These are phyloP conservation scores for Lactarius sanguifluus DNA, from an alignment of 768 basidiomycete species.

Conservation along the genomic window DNA sequence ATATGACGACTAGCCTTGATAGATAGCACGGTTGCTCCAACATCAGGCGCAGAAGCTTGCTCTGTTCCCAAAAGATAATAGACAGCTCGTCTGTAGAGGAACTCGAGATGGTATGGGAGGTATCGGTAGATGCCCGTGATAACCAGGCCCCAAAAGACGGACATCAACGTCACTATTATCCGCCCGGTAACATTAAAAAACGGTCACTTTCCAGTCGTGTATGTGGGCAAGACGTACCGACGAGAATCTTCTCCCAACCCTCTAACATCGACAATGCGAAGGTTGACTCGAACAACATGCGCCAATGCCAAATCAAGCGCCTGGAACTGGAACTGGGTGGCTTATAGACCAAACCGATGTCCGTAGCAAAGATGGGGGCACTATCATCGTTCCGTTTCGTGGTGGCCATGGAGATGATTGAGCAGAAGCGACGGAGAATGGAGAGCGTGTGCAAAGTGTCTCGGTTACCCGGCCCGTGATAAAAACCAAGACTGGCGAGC, in stretches of 20 bases:
- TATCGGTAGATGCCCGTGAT: constrained; percentile 55
- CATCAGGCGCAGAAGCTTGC: constrained; percentile 7
- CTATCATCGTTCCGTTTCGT: constrained; percentile 10
- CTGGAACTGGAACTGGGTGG: constrained; percentile 32
- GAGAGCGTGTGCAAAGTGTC: neutral
- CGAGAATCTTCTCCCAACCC: constrained; percentile 65
- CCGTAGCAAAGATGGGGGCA: constrained; percentile 30
- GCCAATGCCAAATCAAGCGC: constrained; percentile 48
- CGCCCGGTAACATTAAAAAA: constrained; percentile 18
- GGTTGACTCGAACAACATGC: constrained; percentile 58
- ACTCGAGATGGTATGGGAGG: constrained; percentile 55
- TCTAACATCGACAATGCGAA: constrained; percentile 62
- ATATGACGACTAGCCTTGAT: constrained; percentile 3
- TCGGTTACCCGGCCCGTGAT: constrained; percentile 17
- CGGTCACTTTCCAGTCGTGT: neutral
- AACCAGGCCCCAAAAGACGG: constrained; percentile 43
- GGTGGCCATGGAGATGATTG: neutral
- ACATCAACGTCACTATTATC: constrained; percentile 33
- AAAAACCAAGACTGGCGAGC: neutral
- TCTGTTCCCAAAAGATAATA: constrained; percentile 67
- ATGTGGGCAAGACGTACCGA: constrained; percentile 43
- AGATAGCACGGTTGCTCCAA: constrained; percentile 12
- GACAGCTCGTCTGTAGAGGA: constrained; percentile 51
- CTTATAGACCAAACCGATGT: constrained; percentile 32
- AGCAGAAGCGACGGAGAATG: neutral